Evolutionary conservation across 1,284 basidiomycete species (phyloP).

Genomic region (Tetrapyrgos nigripes): DNA sequence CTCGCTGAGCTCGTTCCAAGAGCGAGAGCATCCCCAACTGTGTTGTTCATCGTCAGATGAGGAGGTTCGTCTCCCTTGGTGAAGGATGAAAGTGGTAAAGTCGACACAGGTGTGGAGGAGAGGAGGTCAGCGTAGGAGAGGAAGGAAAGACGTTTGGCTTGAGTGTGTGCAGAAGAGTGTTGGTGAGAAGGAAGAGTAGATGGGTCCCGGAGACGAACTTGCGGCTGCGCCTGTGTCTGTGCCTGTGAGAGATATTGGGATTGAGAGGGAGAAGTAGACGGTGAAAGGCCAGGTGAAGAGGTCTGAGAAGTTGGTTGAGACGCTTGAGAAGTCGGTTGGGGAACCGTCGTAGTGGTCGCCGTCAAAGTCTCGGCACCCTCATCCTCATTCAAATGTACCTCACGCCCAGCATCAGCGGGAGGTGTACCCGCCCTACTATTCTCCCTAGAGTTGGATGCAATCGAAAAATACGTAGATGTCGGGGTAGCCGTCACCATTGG

Average conservation of each 20-base stretch:
- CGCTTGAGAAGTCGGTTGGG: neutral
- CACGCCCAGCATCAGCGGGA: constrained; percentile 36
- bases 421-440: neutral
- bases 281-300: too few species aligned
- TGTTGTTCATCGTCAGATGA: constrained; percentile 65
- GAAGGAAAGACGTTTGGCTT: constrained; percentile 79
- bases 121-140: constrained; percentile 87
- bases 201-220: too few species aligned
- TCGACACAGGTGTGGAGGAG: constrained; percentile 74
- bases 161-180: constrained; percentile 58
- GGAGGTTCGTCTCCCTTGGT: constrained; percentile 69
- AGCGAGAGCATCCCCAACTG: constrained; percentile 34
- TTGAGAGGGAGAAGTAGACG: too few species aligned
- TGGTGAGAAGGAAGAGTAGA: constrained; percentile 43
- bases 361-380: neutral
- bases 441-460: constrained; percentile 23
- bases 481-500: constrained; percentile 47
- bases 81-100: constrained; percentile 73
- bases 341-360: neutral
- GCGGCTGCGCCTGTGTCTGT: neutral
- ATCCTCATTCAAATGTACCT: neutral
- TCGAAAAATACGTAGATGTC: constrained; percentile 56
- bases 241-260: too few species aligned
- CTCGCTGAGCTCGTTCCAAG: constrained; percentile 1
- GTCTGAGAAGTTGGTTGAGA: too few species aligned